These are phyloP conservation scores for Leucocoprinus leucothites DNA, from an alignment of 768 basidiomycete species.

Conservation along the genomic window DNA sequence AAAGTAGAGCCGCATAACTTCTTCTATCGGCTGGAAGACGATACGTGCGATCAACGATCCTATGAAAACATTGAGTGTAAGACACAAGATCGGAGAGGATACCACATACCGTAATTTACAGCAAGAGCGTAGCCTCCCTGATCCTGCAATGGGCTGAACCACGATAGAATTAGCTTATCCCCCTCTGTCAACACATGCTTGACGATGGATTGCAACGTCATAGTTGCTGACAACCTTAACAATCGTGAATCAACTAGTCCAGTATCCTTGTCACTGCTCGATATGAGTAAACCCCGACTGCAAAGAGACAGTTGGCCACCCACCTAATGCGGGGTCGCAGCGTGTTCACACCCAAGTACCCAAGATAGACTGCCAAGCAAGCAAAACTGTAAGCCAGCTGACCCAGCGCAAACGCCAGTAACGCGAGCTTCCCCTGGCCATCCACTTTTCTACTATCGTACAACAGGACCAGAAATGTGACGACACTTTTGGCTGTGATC, in stretches of 20 bases:
- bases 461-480: constrained; percentile 66
- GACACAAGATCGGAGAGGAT: not conserved
- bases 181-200: constrained; percentile 97
- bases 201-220: constrained; percentile 85
- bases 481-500: constrained; percentile 68
- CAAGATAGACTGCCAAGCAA: constrained; percentile 55
- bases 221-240: constrained; percentile 67
- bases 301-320: not conserved
- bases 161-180: constrained; percentile 86
- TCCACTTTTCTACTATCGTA: constrained; percentile 33
- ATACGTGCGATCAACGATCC: constrained; percentile 92
- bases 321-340: constrained; percentile 6
- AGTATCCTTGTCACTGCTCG: constrained; percentile 12
- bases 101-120: constrained; percentile 84
- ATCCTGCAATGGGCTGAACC: constrained; percentile 77
- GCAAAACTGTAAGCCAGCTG: constrained; percentile 71
- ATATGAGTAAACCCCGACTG: not conserved
- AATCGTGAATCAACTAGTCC: constrained; percentile 34
- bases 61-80: constrained; percentile 24
- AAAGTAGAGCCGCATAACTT: constrained; percentile 86
- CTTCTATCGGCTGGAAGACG: constrained; percentile 93
- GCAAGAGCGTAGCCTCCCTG: constrained; percentile 97
- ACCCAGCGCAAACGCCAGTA: constrained; percentile 84
- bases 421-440: constrained; percentile 44
- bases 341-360: constrained; percentile 29